These are phyloP conservation scores for Colletotrichum shisoi DNA, from an alignment of 2,329 filamentous ascomycete genomes.

Conservation along the genomic window DNA sequence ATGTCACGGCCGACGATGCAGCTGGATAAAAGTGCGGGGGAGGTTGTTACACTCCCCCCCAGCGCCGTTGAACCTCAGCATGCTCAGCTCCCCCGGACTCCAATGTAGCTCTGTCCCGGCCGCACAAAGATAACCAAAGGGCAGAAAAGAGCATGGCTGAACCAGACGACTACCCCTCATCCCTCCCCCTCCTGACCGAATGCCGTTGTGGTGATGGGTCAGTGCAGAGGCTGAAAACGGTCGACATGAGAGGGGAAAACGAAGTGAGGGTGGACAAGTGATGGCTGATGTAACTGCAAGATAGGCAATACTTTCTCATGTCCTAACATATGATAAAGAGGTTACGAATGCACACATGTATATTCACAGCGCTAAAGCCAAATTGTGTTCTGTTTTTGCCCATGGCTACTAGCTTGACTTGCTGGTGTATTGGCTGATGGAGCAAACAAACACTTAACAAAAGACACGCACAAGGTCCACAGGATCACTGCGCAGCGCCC, in stretches of 20 bases:
- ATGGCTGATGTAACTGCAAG: not conserved
- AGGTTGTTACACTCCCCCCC: not conserved
- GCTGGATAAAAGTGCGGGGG: not conserved
- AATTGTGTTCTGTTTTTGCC: not conserved
- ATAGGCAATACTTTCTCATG: not conserved
- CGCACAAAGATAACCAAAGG: constrained; percentile 1
- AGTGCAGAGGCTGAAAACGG: constrained; percentile 27
- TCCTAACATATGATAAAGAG: not conserved
- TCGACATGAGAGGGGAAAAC: not conserved
- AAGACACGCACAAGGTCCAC: not conserved
- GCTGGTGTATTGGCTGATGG: too few species aligned
- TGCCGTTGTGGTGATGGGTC: constrained; percentile 23
- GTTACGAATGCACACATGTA: constrained; percentile 1
- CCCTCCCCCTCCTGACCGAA: not conserved
- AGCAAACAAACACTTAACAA: not conserved
- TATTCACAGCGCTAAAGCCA: not conserved
- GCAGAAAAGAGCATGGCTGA: not conserved
- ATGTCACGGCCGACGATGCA: not conserved
- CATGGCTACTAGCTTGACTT: not conserved
- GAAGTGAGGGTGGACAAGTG: not conserved
- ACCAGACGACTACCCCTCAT: too few species aligned
- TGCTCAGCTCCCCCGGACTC: not conserved
- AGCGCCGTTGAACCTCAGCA: not conserved
- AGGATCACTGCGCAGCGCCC: not conserved
- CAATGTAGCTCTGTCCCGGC: not conserved